phyloP scores from a whole-genome alignment of 768 basidiomycete genomes.

The Cyathus striatus region DNA sequence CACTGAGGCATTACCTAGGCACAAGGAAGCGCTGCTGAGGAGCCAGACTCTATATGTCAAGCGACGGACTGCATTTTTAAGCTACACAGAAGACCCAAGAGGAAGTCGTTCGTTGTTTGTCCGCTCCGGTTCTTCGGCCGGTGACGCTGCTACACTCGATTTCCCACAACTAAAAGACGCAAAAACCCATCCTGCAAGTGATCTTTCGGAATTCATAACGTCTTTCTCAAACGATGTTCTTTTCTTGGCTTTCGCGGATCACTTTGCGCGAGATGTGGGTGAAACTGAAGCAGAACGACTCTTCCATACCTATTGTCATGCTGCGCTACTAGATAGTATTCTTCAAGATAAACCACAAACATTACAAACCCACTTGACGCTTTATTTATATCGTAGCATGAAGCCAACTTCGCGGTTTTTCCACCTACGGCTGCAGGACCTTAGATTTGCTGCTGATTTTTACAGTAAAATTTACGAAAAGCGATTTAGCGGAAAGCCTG shows the following conservation, averaged over 20 bases:
- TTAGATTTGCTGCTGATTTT: slow-evolving; percentile 72
- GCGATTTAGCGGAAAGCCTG: slow-evolving; percentile 66
- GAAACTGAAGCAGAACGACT: slow-evolving; percentile 54
- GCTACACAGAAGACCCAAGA: slow-evolving; percentile 90
- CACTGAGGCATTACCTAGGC: slow-evolving; percentile 57
- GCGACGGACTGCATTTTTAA: slow-evolving; percentile 85
- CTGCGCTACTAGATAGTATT: slow-evolving; percentile 78
- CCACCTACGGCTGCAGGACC: slow-evolving; percentile 65
- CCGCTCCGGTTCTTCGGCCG: slow-evolving; percentile 78
- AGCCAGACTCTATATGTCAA: slow-evolving; percentile 90
- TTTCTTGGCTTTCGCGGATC: slow-evolving; percentile 79
- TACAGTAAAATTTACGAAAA: slow-evolving; percentile 72
- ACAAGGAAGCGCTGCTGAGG: slow-evolving; percentile 63
- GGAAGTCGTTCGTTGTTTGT: slow-evolving; percentile 91
- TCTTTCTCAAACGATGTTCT: slow-evolving; percentile 81
- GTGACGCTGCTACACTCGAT: slow-evolving; percentile 82
- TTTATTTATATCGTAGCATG: slow-evolving; percentile 67
- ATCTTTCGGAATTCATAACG: slow-evolving; percentile 80
- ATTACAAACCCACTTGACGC: slow-evolving; percentile 65
- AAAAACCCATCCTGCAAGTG: slow-evolving; percentile 62
- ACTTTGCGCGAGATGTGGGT: slow-evolving; percentile 60
- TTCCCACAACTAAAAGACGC: slow-evolving; percentile 72
- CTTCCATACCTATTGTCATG: slow-evolving; percentile 71
- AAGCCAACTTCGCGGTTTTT: slow-evolving; percentile 53
- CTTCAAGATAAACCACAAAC: slow-evolving; percentile 86